phyloP scores from a whole-genome alignment of 2,329 filamentous ascomycete genomes.

The Diplodia scrobiculata region DNA sequence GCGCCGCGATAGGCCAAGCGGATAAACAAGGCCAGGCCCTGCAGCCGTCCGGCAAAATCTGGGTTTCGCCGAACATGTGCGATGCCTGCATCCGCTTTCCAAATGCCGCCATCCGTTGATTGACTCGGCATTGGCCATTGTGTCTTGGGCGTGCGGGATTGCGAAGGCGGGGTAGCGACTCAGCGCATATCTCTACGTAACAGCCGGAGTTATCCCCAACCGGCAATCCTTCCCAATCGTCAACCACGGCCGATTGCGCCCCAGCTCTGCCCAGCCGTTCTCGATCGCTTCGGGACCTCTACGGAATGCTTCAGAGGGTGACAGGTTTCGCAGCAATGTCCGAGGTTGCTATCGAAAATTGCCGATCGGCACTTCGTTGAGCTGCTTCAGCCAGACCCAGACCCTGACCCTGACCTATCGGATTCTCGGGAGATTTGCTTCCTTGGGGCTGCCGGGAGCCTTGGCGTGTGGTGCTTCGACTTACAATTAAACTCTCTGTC shows the following conservation, averaged over 20 bases:
- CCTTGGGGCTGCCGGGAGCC: neutral
- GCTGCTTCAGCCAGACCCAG: no score
- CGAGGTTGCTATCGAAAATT: neutral
- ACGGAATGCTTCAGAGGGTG: neutral
- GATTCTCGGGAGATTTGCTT: neutral
- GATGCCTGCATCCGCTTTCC: neutral
- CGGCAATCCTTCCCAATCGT: constrained; percentile 3
- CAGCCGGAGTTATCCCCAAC: neutral
- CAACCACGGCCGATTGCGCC: neutral
- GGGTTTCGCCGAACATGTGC: constrained; percentile 15
- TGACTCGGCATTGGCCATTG: neutral
- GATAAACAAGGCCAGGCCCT: neutral
- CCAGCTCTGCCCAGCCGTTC: neutral
- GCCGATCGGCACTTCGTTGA: neutral
- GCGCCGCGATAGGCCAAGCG: constrained; percentile 7
- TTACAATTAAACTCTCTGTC: neutral
- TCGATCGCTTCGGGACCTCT: neutral
- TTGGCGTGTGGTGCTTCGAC: neutral
- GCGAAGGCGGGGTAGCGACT: constrained; percentile 16
- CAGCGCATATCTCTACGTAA: neutral
- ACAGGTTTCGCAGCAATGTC: neutral
- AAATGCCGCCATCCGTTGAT: constrained; percentile 12
- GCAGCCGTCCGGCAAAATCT: neutral
- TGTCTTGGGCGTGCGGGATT: constrained; percentile 15
- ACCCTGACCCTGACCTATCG: neutral